Base-by-base conservation (phyloP, 331 rosid genomes). In the Erythrophleum ivorense region DNA sequence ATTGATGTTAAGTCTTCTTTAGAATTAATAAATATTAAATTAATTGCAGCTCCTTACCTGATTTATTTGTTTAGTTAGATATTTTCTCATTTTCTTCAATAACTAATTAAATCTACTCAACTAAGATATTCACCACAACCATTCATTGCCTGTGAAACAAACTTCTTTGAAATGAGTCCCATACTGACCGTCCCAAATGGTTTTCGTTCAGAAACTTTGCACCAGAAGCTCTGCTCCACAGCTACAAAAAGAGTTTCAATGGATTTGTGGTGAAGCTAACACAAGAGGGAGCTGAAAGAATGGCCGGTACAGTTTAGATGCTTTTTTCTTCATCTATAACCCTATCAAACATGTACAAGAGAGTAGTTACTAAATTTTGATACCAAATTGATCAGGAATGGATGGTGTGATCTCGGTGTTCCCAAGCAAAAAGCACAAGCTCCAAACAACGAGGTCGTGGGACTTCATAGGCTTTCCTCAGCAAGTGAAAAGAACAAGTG, bases 401-500 rank as follows among this genome's bases (percentile, higher is more conserved):
- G 78, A 75, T 5, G 68, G 68, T 0, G 78, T 55, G 45, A 71
- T 80, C 29, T 71, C 71, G 1, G 48, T 79, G 3, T 55, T 79
- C 49, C 15, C 4, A 40, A 79, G 29, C 59, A 18, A 71, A 73
- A 50, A 3, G 49, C 48, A 73, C 15, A 9, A 63, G 46, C 48
- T 1, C 6, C 67, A 80, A 0, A 80, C 83, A 80, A 71, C 83
- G 14, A 62, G 79, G 36, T 80, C 84, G 0, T 80, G 79, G 84
- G 84, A 80, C 38, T 80, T 80, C 84, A 15, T 80, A 50, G 84
- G 84, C 6, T 80, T 80, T 0, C 16, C 84, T 8, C 12, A 52
- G 38, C n/a, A 24, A 9, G 68, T 49, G 5, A 16, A 52, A 1
- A 80, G 84, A 67, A 8, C 82, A 52, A 67, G 11, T 53, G 0